A percentile compares a stretch with the other conserved stretches of the same genome.
Evolutionary conservation across 192 early-diverging fungal species (phyloP).

Genomic region (Linderina pennispora): DNA sequence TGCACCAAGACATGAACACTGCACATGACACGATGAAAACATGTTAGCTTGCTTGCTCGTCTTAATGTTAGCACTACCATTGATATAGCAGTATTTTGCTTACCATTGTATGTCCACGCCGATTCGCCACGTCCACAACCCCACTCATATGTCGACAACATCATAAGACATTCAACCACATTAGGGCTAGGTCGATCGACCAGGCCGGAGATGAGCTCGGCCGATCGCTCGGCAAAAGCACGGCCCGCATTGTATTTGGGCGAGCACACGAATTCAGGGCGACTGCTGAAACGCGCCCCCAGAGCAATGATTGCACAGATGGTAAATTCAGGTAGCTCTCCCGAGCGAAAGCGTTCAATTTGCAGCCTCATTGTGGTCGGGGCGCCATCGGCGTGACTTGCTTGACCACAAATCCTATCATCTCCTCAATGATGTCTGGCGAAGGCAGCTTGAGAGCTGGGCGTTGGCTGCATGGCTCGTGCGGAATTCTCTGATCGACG

Average conservation of each 20-base stretch:
- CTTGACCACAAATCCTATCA: constrained; percentile 33
- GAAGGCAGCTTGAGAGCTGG: constrained; percentile 26
- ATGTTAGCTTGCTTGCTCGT: too few relatives aligned
- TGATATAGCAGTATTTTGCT: too few relatives aligned
- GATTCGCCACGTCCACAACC: constrained; percentile 47
- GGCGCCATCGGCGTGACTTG: constrained; percentile 31
- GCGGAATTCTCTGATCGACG: constrained; percentile 3
- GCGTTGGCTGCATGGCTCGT: constrained; percentile 2
- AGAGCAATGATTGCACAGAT: constrained; percentile 32
- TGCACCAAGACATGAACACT: too few relatives aligned
- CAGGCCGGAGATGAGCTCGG: constrained; percentile 35
- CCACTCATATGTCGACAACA: constrained; percentile 46
- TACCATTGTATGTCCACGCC: constrained; percentile 42
- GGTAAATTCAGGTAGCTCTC: constrained; percentile 37
- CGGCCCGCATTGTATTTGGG: constrained; percentile 43
- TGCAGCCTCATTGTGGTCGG: constrained; percentile 15
- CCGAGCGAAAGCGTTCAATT: constrained; percentile 35
- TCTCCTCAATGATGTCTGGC: constrained; percentile 30
- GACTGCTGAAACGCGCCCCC: constrained; percentile 37
- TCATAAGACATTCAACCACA: constrained; percentile 35
- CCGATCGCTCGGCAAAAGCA: constrained; percentile 38
- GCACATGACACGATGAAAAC: too few relatives aligned
- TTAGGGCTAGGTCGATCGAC: constrained; percentile 42
- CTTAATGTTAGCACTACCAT: too few relatives aligned
- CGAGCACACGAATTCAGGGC: constrained; percentile 38